Base-by-base conservation (phyloP, 768 basidiomycete species). In the Clitopilus hobsonii region DNA sequence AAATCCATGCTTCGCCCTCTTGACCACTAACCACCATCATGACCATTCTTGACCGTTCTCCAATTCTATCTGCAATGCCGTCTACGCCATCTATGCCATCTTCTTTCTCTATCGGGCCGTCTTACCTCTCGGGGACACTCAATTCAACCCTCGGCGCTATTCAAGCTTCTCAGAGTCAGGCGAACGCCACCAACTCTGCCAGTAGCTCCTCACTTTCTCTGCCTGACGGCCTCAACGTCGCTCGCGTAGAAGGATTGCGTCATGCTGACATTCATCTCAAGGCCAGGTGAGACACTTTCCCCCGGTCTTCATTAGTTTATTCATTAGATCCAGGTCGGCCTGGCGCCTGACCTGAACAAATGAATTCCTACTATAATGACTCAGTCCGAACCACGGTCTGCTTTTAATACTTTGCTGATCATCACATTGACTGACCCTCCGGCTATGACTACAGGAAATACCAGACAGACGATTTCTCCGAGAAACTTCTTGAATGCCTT, bases 251-350 rank as follows among this genome's bases (percentile, higher is more conserved):
- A 53, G 86, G 84, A 10, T 62, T 92, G 57, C 76, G 74, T 26
- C 85, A 91, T 68, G 76, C 76, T 27, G 70, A 74, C 38, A 63
- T 76, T 11, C 76, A 68, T 59, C 68, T 93, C 53, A 80, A 89
- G 60, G 80, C 89, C 47, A 88, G 84, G 91, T 91, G 73, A 84
- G 88, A 62, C 22, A 53, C 38, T 54, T 65, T 45, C 22, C 41
- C 41, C 41, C n/a, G 41, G 41, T 45, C 41, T 45, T 45, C 3
- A 18, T 20, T 11, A 45, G n/a, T 6, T 18, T 45, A 20, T 45
- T 45, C 41, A 45, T 45, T 45, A 45, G 41, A 45, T 45, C 41
- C 41, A 45, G 41, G 41, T 45, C 41, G 11, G 41, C 22, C 41
- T 45, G 3, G 41, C 41, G 41, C 41, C 41, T 45, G 41, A 45